Base-by-base conservation (phyloP, 176 grass and related monocot genomes). In the Canna indica region DNA sequence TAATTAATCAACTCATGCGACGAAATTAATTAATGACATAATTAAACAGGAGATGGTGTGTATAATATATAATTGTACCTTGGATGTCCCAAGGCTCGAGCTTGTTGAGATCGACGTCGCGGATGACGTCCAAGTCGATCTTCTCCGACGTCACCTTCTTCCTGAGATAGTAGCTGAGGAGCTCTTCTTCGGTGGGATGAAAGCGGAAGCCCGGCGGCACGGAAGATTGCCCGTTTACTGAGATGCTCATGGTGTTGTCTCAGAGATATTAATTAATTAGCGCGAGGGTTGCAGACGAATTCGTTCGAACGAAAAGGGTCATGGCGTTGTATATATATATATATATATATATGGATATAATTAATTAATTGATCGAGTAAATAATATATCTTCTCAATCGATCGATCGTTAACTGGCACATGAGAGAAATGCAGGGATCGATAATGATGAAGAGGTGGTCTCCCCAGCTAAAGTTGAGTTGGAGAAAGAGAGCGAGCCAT, bases 11-110 rank as follows among this genome's bases (percentile, higher is more conserved):
- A 46, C 15, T 46, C 9, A 46, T 46, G 9, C 22, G 50, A 54
- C 22, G 17, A 3, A 22, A 54, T 54, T 1, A 54, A 17, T 24
- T 17, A 54, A 54, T 46, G 9, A 46, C 9, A 12, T 46, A 46
- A 12, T 4, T 46, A 8, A 5, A n/a, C 20, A 20, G 18, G 47
- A 15, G 3, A 61, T 3, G 9, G 12, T 9, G 9, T 26, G 28
- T 13, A 26, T n/a, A n/a, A n/a, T n/a, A n/a, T n/a, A n/a, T n/a
- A n/a, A n/a, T n/a, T 3, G 31, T 77, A 96, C 92, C 94, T 93
- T 99, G 94, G 65, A 99, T 99, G 56, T 99, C 94, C 94, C 94
- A 99, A 72, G 94, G 94, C 81, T 99, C 94, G 32, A 99, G 89
- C 82, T 93, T 99, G 84, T 99, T 99, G 59, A 99, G 94, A 75